These are phyloP conservation scores for Parmales sp. DNA, from an alignment of 108 stramenopile species.

Conservation along the genomic window DNA sequence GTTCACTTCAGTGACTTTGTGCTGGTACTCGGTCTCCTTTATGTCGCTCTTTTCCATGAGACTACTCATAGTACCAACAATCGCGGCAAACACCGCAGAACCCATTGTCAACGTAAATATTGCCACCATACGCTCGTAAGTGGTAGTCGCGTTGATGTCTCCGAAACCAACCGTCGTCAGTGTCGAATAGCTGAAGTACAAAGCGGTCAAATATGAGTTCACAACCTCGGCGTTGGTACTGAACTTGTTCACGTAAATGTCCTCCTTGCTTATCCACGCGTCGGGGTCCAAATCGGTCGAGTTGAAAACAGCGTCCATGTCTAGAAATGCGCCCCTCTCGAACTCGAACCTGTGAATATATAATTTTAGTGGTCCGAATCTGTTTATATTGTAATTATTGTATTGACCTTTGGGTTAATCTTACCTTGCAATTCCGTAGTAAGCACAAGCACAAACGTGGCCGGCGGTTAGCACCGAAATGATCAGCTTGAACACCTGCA, in stretches of 20 bases:
- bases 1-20: neutral
- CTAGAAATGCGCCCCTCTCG: no score
- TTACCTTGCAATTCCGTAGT: neutral
- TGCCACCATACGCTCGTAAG: neutral
- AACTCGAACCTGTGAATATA: no score
- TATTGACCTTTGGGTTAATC: no score
- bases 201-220: neutral
- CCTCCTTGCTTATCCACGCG: neutral
- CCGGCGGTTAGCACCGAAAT: neutral
- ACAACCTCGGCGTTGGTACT: neutral
- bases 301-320: no score
- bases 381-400: no score
- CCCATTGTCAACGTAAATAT: neutral
- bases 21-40: constrained; percentile 9
- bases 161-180: constrained; percentile 3
- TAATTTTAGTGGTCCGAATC: no score
- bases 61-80: neutral
- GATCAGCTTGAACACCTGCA: constrained; percentile 7
- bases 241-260: neutral
- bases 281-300: constrained; percentile 5
- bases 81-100: neutral
- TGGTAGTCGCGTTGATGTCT: neutral
- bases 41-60: constrained; percentile 3
- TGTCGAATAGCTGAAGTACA: constrained; percentile 6
- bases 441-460: neutral